phyloP scores from a whole-genome alignment of 495 filamentous ascomycete genomes.

The Penicillium paradoxum region DNA sequence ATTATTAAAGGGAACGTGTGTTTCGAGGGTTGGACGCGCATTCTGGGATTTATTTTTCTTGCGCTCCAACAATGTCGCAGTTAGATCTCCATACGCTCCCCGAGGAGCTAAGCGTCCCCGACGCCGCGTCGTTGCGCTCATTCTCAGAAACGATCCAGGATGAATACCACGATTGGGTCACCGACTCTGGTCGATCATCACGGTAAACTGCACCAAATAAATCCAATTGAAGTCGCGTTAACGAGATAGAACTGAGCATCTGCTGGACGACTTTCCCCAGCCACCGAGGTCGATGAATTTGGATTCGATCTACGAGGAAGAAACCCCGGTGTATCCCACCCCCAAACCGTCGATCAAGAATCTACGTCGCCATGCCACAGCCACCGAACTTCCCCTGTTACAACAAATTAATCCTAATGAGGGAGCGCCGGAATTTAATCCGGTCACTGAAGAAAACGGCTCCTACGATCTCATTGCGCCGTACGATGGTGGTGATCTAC shows the following conservation, averaged over 20 bases:
- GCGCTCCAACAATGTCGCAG: conserved; percentile 8
- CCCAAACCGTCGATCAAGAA: conserved; percentile 21
- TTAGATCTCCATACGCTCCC: conserved; percentile 11
- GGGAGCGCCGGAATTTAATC: conserved; percentile 23
- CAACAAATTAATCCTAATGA: conserved; percentile 26
- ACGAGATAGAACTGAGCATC: conserved; percentile 15
- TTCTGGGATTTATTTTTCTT: background rate
- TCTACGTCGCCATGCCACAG: conserved; percentile 20
- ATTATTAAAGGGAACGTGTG: conserved; percentile 14
- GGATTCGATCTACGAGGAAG: conserved; percentile 20
- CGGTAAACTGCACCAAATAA: conserved; percentile 8
- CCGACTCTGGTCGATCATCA: conserved; percentile 19
- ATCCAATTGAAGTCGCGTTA: background rate
- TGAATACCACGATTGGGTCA: conserved; percentile 26
- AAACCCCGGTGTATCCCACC: conserved; percentile 11
- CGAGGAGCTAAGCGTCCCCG: conserved; percentile 9
- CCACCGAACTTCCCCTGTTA: conserved; percentile 22
- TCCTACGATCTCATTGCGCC: conserved; percentile 31
- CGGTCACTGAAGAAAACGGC: conserved; percentile 24
- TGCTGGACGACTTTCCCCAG: conserved; percentile 24
- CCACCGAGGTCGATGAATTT: conserved; percentile 15
- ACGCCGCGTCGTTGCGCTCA: conserved; percentile 22
- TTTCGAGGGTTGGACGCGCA: background rate
- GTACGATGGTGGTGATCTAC: conserved; percentile 21
- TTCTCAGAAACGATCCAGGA: conserved; percentile 19